phyloP scores from a whole-genome alignment of 1,284 basidiomycete genomes.

The Fomitiporia mediterranea region DNA sequence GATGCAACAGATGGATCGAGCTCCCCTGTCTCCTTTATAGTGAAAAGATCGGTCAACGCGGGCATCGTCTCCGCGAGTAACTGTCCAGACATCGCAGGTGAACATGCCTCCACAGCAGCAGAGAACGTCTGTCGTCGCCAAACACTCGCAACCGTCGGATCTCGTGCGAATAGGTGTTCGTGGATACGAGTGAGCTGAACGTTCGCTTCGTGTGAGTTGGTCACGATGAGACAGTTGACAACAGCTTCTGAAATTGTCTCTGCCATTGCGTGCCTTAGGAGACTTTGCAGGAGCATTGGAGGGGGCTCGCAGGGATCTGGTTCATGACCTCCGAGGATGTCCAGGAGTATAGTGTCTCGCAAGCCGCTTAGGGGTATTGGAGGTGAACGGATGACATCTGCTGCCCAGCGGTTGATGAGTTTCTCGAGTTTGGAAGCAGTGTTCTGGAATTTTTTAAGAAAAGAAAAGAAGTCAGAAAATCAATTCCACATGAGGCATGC shows the following conservation, averaged over 20 bases:
- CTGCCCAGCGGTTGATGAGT: conserved; percentile 78
- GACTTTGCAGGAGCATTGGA: conserved; percentile 67
- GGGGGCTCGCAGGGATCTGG: conserved; percentile 36
- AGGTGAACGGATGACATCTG: conserved; percentile 58
- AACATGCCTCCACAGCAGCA: conserved; percentile 70
- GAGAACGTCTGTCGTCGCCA: conserved; percentile 84
- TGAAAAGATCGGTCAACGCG: conserved; percentile 48
- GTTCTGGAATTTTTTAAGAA: conserved; percentile 48
- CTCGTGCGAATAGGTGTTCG: conserved; percentile 76
- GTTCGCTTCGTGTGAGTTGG: conserved; percentile 74
- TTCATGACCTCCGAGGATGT: conserved; percentile 48
- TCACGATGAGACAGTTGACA: conserved; percentile 74
- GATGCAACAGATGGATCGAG: conserved; percentile 40
- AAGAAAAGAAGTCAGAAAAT: neutral
- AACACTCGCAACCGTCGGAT: conserved; percentile 74
- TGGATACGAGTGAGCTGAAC: conserved; percentile 76
- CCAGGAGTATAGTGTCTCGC: conserved; percentile 53
- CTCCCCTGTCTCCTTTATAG: conserved; percentile 32
- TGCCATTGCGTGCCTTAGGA: conserved; percentile 71
- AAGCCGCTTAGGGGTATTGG: conserved; percentile 50
- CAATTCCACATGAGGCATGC: neutral
- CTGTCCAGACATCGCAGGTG: conserved; percentile 57
- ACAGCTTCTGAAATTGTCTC: conserved; percentile 74
- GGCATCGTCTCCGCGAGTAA: conserved; percentile 68
- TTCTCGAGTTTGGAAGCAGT: conserved; percentile 73